phyloP scores from a whole-genome alignment of 176 grass and related monocot species.

The Neostapfia colusana region DNA sequence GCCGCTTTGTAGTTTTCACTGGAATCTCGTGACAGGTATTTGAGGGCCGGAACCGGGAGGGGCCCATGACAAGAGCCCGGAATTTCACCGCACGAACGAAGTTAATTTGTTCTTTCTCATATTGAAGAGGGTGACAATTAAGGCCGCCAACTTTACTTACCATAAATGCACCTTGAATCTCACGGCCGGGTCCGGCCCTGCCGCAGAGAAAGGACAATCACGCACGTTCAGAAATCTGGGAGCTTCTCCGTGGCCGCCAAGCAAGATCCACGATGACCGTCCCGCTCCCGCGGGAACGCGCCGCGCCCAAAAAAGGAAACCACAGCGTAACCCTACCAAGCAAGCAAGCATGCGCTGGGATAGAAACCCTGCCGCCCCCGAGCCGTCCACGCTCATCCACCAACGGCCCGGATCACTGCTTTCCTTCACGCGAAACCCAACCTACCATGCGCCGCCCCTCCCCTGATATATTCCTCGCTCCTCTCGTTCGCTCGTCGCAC shows the following conservation, averaged over 20 bases:
- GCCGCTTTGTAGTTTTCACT: too few relatives aligned
- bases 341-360: not conserved
- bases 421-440: not conserved
- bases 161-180: not conserved
- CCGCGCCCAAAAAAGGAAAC: not conserved
- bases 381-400: not conserved
- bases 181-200: not conserved
- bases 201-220: not conserved
- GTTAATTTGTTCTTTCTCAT: not conserved
- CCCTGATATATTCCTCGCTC: not conserved
- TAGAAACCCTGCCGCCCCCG: not conserved
- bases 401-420: conserved; percentile 11
- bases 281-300: too few relatives aligned
- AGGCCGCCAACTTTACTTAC: not conserved
- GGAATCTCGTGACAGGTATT: too few relatives aligned
- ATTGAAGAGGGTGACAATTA: not conserved
- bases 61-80: too few relatives aligned
- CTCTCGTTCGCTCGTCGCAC: too few relatives aligned
- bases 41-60: too few relatives aligned
- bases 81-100: too few relatives aligned
- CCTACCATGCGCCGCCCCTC: not conserved
- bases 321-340: not conserved
- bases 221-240: not conserved
- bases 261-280: not conserved
- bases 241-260: conserved; percentile 21